A percentile compares a stretch with the other conserved stretches of the same genome.
Conservation (phyloP, 768 basidiomycete species). For the Boletus bicolor region DNA sequence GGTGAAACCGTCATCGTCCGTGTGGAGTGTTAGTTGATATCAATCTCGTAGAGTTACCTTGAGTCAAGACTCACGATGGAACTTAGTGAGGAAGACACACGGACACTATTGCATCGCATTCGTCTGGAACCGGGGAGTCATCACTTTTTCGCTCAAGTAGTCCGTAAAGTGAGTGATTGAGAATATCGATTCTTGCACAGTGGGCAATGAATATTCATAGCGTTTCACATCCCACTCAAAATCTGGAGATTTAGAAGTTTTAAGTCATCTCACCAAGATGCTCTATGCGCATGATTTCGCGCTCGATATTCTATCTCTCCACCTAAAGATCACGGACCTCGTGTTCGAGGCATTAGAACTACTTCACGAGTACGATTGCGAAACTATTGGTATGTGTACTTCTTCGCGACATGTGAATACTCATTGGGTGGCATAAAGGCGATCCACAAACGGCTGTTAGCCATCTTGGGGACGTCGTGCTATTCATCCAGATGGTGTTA, state of each 20-base stretch:
- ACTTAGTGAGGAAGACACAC: conserved; percentile 36
- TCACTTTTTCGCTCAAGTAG: conserved; percentile 50
- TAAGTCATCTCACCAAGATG: conserved; percentile 68
- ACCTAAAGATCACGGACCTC: conserved; percentile 62
- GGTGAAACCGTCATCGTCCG: conserved; percentile 33
- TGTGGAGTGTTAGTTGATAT: conserved; percentile 2
- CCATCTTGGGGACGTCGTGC: conserved; percentile 74
- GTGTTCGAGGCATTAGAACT: conserved; percentile 59
- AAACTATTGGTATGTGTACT: conserved; percentile 63
- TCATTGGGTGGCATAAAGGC: conserved; percentile 39
- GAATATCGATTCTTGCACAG: not conserved
- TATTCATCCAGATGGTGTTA: conserved; percentile 66
- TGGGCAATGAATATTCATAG: conserved; percentile 35
- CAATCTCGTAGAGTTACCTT: conserved; percentile 38
- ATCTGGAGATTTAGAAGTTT: conserved; percentile 60
- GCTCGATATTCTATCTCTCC: conserved; percentile 68
- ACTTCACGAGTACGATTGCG: conserved; percentile 73
- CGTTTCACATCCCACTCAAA: conserved; percentile 52
- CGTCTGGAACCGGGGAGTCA: conserved; percentile 59
- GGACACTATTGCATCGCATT: conserved; percentile 37
- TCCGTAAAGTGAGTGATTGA: conserved; percentile 49
- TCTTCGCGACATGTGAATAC: not conserved
- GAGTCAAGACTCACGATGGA: conserved; percentile 59
- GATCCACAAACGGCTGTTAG: conserved; percentile 82
- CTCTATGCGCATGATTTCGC: conserved; percentile 56